Evolutionary conservation across 2,329 filamentous ascomycete genomes (phyloP).

Genomic region (Aspergillus pseudoterreus): DNA sequence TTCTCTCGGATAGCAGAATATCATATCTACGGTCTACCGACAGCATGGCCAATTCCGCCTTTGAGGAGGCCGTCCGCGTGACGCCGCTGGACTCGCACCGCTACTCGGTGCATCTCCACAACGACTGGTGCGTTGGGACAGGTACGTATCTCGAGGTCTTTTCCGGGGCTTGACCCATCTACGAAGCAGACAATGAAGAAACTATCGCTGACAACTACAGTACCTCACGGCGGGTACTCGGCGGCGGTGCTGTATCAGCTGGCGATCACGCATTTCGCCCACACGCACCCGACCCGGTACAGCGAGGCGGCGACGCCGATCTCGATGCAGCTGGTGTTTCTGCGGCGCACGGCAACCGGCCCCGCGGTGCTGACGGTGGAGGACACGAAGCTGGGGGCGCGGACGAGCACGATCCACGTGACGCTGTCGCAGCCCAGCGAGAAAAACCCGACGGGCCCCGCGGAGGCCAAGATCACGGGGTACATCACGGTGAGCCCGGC

Average conservation of each 20-base stretch:
- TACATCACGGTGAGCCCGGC: constrained; percentile 66
- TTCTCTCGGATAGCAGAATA: not conserved
- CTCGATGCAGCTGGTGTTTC: constrained; percentile 62
- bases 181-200: not conserved
- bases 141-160: constrained; percentile 40
- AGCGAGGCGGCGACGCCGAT: constrained; percentile 54
- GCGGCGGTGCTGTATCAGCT: constrained; percentile 60
- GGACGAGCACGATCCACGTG: constrained; percentile 62
- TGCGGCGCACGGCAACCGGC: constrained; percentile 60
- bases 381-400: constrained; percentile 62
- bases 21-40: not conserved
- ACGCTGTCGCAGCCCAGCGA: constrained; percentile 45
- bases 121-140: constrained; percentile 64
- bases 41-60: constrained; percentile 15
- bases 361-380: constrained; percentile 56
- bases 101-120: constrained; percentile 54
- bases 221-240: constrained; percentile 69
- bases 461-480: constrained; percentile 59
- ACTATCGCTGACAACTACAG: constrained; percentile 34
- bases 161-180: not conserved
- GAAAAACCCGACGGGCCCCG: constrained; percentile 25
- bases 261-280: constrained; percentile 57
- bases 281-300: constrained; percentile 53
- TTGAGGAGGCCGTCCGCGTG: constrained; percentile 36
- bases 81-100: constrained; percentile 48